Conservation (phyloP, 2,329 filamentous ascomycete species). For the Fulvia fulva region DNA sequence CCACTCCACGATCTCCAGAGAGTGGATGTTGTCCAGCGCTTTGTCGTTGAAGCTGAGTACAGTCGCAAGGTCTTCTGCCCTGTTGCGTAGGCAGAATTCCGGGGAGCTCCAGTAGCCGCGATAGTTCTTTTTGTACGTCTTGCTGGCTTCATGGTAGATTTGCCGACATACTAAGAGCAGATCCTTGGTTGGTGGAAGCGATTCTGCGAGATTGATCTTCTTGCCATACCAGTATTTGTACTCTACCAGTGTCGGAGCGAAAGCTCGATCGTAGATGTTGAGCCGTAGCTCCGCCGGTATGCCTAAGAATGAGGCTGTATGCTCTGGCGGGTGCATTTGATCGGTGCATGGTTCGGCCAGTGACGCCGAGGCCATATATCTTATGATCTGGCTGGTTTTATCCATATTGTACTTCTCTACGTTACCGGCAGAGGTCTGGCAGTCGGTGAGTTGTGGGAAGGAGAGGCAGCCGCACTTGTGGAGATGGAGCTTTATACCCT, state of each 20-base stretch:
- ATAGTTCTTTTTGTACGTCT: background rate
- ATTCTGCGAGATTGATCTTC: background rate
- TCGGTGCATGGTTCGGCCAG: too few relatives aligned
- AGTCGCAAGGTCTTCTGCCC: background rate
- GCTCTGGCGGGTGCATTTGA: too few relatives aligned
- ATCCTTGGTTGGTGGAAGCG: background rate
- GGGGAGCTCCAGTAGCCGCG: background rate
- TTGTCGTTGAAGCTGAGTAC: background rate
- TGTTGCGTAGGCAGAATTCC: background rate
- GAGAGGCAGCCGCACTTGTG: too few relatives aligned
- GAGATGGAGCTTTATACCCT: too few relatives aligned
- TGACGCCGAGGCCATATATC: too few relatives aligned
- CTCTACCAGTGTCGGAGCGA: background rate
- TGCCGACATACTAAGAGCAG: background rate
- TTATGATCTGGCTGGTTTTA: too few relatives aligned
- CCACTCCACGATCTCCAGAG: background rate
- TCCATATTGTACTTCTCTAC: too few relatives aligned
- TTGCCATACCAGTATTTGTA: background rate
- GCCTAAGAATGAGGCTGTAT: background rate
- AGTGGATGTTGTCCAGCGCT: background rate
- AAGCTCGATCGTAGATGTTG: background rate
- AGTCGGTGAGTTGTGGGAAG: too few relatives aligned
- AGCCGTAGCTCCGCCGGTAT: background rate
- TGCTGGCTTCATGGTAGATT: background rate
- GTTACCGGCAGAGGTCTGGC: too few relatives aligned